Conservation (phyloP, 2,329 filamentous ascomycete species). For the Ophiostoma sp. region DNA sequence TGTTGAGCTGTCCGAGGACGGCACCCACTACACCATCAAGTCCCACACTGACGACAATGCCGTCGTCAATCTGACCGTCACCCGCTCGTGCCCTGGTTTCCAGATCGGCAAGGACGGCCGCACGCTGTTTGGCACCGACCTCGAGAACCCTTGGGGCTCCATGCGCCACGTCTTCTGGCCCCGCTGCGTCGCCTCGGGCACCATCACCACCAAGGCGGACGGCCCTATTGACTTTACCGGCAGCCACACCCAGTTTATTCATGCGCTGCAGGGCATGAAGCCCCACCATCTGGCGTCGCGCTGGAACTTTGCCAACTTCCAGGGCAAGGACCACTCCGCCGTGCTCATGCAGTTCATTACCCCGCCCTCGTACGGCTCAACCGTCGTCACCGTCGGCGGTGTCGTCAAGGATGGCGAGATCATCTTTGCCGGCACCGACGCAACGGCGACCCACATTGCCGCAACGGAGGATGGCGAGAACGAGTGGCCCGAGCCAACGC, state of each 20-base stretch:
- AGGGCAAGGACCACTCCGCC: slow-evolving; percentile 78
- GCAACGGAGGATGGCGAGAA: slow-evolving; percentile 68
- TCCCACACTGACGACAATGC: slow-evolving; percentile 74
- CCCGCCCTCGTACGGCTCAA: slow-evolving; percentile 84
- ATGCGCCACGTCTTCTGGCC: slow-evolving; percentile 97
- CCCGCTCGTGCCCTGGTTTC: slow-evolving; percentile 71
- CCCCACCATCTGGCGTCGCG: slow-evolving; percentile 87
- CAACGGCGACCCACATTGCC: slow-evolving; percentile 63
- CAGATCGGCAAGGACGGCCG: slow-evolving; percentile 78
- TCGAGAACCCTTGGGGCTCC: slow-evolving; percentile 77
- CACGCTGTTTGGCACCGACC: slow-evolving; percentile 80
- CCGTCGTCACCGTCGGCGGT: slow-evolving; percentile 74
- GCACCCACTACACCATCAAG: slow-evolving; percentile 79
- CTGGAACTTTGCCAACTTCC: slow-evolving; percentile 94
- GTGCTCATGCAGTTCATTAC: slow-evolving; percentile 95
- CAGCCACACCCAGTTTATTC: slow-evolving; percentile 71
- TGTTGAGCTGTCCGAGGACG: slow-evolving; percentile 79
- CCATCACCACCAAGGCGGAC: slow-evolving; percentile 73
- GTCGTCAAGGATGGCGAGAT: slow-evolving; percentile 78
- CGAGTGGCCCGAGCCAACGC: slow-evolving; percentile 82
- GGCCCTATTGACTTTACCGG: slow-evolving; percentile 79
- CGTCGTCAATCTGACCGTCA: slow-evolving; percentile 81
- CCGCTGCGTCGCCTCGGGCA: slow-evolving; percentile 72
- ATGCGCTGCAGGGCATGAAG: slow-evolving; percentile 97
- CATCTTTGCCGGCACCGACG: slow-evolving; percentile 62